phyloP scores from a whole-genome alignment of 164 flowering plant species.

The Umbellularia californica region DNA sequence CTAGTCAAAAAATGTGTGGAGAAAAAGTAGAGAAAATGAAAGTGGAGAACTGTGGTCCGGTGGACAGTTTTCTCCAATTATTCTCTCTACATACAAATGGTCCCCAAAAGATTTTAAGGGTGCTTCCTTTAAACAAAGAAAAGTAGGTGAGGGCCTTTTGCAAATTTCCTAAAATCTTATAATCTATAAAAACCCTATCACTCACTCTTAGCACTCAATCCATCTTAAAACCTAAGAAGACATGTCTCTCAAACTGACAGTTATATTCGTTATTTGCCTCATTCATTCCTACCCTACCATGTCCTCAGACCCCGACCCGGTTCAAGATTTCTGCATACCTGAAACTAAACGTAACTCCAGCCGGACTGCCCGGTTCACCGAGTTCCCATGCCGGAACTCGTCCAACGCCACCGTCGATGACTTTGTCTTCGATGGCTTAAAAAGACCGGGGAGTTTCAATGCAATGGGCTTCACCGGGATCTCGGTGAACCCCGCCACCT shows the following conservation, averaged over 20 bases:
- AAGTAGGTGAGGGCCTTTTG: background rate
- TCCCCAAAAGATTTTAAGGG: background rate
- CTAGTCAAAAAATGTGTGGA: background rate
- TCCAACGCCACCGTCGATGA: slow-evolving; percentile 48
- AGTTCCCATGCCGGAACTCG: slow-evolving; percentile 49
- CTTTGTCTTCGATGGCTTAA: slow-evolving; percentile 54
- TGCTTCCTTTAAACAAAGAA: background rate
- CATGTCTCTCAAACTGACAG: background rate
- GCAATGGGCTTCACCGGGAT: slow-evolving; percentile 36
- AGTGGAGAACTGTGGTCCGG: background rate
- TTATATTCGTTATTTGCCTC: slow-evolving; percentile 15
- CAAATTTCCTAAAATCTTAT: background rate
- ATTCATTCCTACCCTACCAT: background rate
- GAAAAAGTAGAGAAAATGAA: background rate
- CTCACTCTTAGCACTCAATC: too few species aligned
- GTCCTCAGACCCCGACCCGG: slow-evolving; percentile 61
- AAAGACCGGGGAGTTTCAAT: slow-evolving; percentile 35
- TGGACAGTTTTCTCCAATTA: background rate
- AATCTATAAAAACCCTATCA: slow-evolving; percentile 12
- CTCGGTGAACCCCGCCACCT: slow-evolving; percentile 34
- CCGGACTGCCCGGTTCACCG: slow-evolving; percentile 8
- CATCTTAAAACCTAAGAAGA: background rate
- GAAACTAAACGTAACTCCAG: slow-evolving; percentile 16
- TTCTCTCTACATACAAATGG: background rate
- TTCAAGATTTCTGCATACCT: slow-evolving; percentile 60